Conservation (phyloP, 352 stramenopile species). For the Phytophthora agathidicida region DNA sequence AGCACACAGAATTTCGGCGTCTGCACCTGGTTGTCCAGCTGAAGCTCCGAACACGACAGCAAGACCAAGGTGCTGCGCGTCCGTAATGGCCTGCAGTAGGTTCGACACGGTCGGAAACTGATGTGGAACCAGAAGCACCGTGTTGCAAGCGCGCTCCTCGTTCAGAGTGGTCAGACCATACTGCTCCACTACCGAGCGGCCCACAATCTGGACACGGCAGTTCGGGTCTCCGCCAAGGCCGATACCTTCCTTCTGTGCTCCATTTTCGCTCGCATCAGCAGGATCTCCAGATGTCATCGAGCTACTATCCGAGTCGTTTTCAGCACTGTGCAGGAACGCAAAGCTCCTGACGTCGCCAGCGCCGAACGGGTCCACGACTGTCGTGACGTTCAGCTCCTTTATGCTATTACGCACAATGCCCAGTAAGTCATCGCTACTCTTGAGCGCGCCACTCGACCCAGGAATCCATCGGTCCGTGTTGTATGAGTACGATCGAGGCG, state of each 20-base stretch:
- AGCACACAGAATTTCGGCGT: slow-evolving; percentile 49
- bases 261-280: not conserved
- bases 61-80: slow-evolving; percentile 58
- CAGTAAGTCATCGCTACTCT: slow-evolving; percentile 69
- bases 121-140: slow-evolving; percentile 54
- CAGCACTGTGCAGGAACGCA: slow-evolving; percentile 41
- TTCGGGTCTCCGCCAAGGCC: slow-evolving; percentile 49
- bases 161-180: slow-evolving; percentile 49
- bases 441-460: slow-evolving; percentile 46
- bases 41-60: slow-evolving; percentile 57
- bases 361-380: slow-evolving; percentile 73
- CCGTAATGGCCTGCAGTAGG: slow-evolving; percentile 45
- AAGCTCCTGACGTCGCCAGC: slow-evolving; percentile 59
- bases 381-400: slow-evolving; percentile 55
- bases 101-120: slow-evolving; percentile 61
- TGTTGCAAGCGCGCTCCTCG: slow-evolving; percentile 69
- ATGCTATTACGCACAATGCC: slow-evolving; percentile 60
- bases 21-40: slow-evolving; percentile 31
- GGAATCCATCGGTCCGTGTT: slow-evolving; percentile 74
- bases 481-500: slow-evolving; percentile 46
- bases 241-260: slow-evolving; percentile 7
- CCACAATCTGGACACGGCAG: slow-evolving; percentile 60
- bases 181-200: slow-evolving; percentile 33
- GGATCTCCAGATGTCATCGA: slow-evolving; percentile 6
- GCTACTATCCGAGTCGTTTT: slow-evolving; percentile 41